Evolutionary conservation across 2,329 filamentous ascomycete genomes (phyloP).

Genomic region (Thyridium curvatum): DNA sequence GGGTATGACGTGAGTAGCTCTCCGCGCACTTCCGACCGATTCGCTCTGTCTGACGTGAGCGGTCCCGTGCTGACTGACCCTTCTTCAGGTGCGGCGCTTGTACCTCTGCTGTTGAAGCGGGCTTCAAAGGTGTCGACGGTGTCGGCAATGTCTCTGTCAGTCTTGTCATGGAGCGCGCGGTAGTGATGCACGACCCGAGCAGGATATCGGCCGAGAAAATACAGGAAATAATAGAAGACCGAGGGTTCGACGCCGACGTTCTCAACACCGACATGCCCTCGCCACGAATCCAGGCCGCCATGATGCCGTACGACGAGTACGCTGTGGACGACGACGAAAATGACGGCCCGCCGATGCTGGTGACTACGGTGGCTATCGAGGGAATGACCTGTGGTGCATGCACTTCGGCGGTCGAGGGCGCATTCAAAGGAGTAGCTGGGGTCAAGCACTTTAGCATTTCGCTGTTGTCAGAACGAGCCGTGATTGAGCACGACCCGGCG

Average conservation of each 20-base stretch:
- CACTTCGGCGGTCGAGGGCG: constrained; percentile 77
- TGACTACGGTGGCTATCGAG: constrained; percentile 71
- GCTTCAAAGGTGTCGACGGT: constrained; percentile 76
- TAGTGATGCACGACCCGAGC: constrained; percentile 79
- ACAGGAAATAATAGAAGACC: constrained; percentile 81
- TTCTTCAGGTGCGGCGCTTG: constrained; percentile 75
- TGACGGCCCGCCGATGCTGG: constrained; percentile 36
- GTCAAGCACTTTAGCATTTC: constrained; percentile 77
- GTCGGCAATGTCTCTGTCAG: constrained; percentile 85
- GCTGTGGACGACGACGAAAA: constrained; percentile 26
- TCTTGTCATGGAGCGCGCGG: constrained; percentile 92
- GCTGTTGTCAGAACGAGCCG: constrained; percentile 75
- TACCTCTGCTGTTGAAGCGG: constrained; percentile 89
- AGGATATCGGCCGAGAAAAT: constrained; percentile 69
- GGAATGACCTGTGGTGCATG: constrained; percentile 92
- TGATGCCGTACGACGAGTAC: constrained; percentile 21
- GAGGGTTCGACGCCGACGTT: constrained; percentile 87
- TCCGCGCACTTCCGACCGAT: not conserved
- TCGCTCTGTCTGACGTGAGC: not conserved
- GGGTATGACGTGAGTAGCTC: constrained; percentile 66
- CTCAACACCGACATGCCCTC: constrained; percentile 71
- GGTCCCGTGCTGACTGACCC: constrained; percentile 18
- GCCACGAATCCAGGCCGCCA: constrained; percentile 33
- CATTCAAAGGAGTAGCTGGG: constrained; percentile 68
- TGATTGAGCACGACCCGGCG: constrained; percentile 69